phyloP scores from a whole-genome alignment of 106 monocot species.

The Allium fistulosum region DNA sequence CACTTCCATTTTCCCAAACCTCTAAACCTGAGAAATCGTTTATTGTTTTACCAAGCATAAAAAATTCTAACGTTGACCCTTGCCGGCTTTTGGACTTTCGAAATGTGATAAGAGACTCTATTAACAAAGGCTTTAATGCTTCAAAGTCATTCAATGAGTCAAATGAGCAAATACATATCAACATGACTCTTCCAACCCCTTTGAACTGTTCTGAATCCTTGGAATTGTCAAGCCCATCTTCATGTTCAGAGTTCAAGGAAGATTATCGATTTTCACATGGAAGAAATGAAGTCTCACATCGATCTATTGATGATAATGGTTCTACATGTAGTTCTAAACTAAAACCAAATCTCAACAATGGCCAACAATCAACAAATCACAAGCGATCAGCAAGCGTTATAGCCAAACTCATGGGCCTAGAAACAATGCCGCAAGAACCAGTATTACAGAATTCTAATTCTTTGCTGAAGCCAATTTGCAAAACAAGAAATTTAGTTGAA shows the following conservation, averaged over 20 bases:
- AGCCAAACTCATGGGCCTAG: constrained; percentile 94
- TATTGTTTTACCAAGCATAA: constrained; percentile 24
- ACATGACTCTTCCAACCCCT: constrained; percentile 56
- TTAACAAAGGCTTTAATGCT: constrained; percentile 49
- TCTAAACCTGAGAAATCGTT: constrained; percentile 28
- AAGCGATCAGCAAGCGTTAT: constrained; percentile 43
- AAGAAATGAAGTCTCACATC: constrained; percentile 32
- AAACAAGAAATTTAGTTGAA: constrained; percentile 36
- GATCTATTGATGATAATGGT: constrained; percentile 33
- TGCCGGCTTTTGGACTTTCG: constrained; percentile 41
- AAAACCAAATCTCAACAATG: constrained; percentile 19
- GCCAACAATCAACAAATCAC: constrained; percentile 12
- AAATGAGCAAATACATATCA: constrained; percentile 27
- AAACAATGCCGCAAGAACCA: constrained; percentile 31
- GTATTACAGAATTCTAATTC: constrained; percentile 9
- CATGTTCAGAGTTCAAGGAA: constrained; percentile 9
- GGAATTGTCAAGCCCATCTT: constrained; percentile 40
- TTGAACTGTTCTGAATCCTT: constrained; percentile 25
- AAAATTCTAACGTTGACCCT: constrained; percentile 11
- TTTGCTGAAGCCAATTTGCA: constrained; percentile 19
- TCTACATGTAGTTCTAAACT: constrained; percentile 28
- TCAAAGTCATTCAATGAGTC: constrained; percentile 28
- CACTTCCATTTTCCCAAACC: constrained; percentile 14
- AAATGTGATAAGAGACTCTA: constrained; percentile 76
- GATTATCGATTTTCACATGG: constrained; percentile 63